Base-by-base conservation (phyloP, 2,329 filamentous ascomycete genomes). In the Claviceps paspali region DNA sequence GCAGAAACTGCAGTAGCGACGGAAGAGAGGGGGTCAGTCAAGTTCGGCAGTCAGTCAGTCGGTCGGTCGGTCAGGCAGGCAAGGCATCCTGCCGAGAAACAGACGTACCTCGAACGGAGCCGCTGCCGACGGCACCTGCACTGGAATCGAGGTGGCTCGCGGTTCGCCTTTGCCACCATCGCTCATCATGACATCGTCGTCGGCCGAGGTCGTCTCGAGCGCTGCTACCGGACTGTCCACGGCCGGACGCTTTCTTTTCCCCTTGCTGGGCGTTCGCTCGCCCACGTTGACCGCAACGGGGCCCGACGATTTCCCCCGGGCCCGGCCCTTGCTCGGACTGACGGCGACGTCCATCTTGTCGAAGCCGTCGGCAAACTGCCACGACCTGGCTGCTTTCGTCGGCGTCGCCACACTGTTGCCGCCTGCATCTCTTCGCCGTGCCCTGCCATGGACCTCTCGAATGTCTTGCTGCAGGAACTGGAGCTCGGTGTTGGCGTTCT, bases 391-490 rank as follows among this genome's bases (percentile, higher is more conserved):
- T 1, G 59, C 51, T 52, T 73, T 78, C 49, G 68, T 82, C 2
- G 78, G 77, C 0, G 80, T 83, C 1, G 63, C 67, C 8, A 45
- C 23, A 15, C 51, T 52, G 12, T 38, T 41, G 5, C 45, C 45
- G 45, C 47, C 49, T 34, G 35, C 31, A 12, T 65, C 68, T 47
- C 63, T 71, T 39, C 71, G 53, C 45, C 61, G 67, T 36, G 56
- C 63, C 45, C 55, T 66, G 47, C 54, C 68, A 29, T 47, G 59
- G 34, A 61, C 76, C 45, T 84, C 79, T 28, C 67, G 68, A 46
- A 83, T 59, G 49, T 88, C 82, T 44, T 81, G 73, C 49, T 78
- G 73, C 21, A 81, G 63, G 51, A 91, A 91, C 44, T 79, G 68
- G 41, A 80, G 70, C 52, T 84, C 79, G 1, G 78, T 84, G 38